Evolutionary conservation across 345 rosid genomes (phyloP).

Genomic region (Eutrema yunnanense): DNA sequence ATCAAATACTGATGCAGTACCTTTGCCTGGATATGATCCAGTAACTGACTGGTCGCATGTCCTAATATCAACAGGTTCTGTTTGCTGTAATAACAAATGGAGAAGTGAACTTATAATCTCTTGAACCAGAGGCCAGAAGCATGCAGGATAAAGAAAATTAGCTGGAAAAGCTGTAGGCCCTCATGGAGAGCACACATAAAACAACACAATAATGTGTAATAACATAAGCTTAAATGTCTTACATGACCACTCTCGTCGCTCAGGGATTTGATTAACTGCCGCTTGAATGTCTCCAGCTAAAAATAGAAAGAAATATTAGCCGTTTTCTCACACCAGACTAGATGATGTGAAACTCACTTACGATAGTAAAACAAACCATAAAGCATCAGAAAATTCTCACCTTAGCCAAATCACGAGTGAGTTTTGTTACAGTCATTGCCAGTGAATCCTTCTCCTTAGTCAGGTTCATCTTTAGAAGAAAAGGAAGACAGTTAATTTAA

Average conservation of each 20-base stretch:
- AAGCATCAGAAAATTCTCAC: slow-evolving; percentile 28
- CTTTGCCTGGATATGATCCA: slow-evolving; percentile 49
- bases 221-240: slow-evolving; percentile 29
- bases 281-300: slow-evolving; percentile 88
- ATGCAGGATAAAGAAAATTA: background rate
- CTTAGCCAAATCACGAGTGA: slow-evolving; percentile 81
- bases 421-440: slow-evolving; percentile 61
- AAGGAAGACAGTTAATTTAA: background rate
- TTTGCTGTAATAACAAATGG: slow-evolving; percentile 32
- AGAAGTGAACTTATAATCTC: slow-evolving; percentile 1
- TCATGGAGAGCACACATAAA: background rate
- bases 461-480: slow-evolving; percentile 49
- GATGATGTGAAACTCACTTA: background rate
- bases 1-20: slow-evolving; percentile 29
- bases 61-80: slow-evolving; percentile 69
- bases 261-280: slow-evolving; percentile 86
- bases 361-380: background rate
- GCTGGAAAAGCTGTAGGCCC: background rate
- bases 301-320: background rate
- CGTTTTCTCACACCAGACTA: background rate
- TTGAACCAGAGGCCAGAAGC: background rate
- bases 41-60: slow-evolving; percentile 66
- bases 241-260: slow-evolving; percentile 68
- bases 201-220: background rate
- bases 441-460: slow-evolving; percentile 68